These are phyloP conservation scores for Tulasnella sp. DNA, from an alignment of 768 basidiomycete species.

Conservation along the genomic window DNA sequence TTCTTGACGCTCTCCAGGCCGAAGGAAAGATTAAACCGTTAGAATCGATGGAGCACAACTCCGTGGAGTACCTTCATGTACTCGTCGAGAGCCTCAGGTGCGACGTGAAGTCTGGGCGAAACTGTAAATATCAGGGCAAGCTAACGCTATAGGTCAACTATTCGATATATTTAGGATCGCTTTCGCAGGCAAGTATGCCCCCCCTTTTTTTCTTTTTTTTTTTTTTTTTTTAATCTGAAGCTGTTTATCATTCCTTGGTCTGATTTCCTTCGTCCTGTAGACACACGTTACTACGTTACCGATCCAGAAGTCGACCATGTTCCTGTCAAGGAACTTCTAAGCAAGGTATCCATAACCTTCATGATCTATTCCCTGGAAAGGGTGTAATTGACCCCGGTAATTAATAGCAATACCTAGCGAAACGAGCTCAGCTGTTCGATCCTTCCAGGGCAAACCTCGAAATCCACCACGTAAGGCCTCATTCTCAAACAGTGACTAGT, in stretches of 20 bases:
- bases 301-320: conserved; percentile 78
- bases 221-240: not conserved
- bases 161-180: conserved; percentile 40
- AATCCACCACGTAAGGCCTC: conserved; percentile 57
- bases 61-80: conserved; percentile 79
- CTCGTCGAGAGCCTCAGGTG: conserved; percentile 82
- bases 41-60: conserved; percentile 83
- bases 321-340: conserved; percentile 77
- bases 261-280: conserved; percentile 41
- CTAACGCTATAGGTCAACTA: too few species aligned
- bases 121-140: not conserved
- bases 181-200: conserved; percentile 67
- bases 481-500: conserved; percentile 45
- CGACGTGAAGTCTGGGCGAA: conserved; percentile 30
- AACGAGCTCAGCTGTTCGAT: conserved; percentile 77
- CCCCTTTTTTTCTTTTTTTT: too few species aligned
- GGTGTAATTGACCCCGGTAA: not conserved
- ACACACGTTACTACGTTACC: conserved; percentile 85
- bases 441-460: conserved; percentile 59
- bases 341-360: conserved; percentile 54
- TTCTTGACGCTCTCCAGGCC: conserved; percentile 80
- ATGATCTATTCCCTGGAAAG: not conserved
- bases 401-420: conserved; percentile 71
- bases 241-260: not conserved
- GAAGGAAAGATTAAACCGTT: conserved; percentile 66